Conservation (phyloP, 208 protist species). For the Leishmania turanica region DNA sequence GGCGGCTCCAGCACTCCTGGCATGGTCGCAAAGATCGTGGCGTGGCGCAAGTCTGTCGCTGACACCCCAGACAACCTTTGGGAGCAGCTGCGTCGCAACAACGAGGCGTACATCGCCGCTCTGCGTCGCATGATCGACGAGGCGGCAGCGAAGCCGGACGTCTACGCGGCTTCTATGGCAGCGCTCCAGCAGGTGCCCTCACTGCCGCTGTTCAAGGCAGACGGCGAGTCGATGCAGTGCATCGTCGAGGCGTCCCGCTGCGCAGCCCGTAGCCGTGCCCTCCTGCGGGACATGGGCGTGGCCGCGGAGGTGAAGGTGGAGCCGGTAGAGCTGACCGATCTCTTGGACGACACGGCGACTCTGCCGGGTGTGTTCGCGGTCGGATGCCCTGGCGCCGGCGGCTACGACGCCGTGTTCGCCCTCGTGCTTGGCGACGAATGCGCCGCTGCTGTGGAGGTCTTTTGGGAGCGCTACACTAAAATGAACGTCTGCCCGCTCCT, state of each 20-base stretch:
- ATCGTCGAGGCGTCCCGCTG: slow-evolving; percentile 49
- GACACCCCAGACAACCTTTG: slow-evolving; percentile 57
- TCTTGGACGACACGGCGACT: slow-evolving; percentile 84
- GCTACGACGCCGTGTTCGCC: slow-evolving; percentile 94
- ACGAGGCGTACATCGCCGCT: slow-evolving; percentile 67
- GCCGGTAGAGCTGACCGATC: slow-evolving; percentile 72
- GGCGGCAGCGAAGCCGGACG: slow-evolving; percentile 18
- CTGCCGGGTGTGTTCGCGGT: slow-evolving; percentile 92
- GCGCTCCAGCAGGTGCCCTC: slow-evolving; percentile 19
- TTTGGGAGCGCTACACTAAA: slow-evolving; percentile 68
- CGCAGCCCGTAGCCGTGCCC: slow-evolving; percentile 46
- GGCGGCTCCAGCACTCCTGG: slow-evolving; percentile 94
- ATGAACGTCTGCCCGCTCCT: slow-evolving; percentile 81
- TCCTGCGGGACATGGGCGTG: slow-evolving; percentile 83
- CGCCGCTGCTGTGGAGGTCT: slow-evolving; percentile 59
- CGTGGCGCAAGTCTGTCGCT: slow-evolving; percentile 77
- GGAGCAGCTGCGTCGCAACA: slow-evolving; percentile 64
- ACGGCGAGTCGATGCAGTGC: slow-evolving; percentile 24
- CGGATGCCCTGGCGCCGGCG: slow-evolving; percentile 94
- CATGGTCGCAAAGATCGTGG: slow-evolving; percentile 94
- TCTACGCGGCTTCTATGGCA: slow-evolving; percentile 36
- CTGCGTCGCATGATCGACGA: slow-evolving; percentile 48
- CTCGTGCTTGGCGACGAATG: slow-evolving; percentile 74
- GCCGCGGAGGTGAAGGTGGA: slow-evolving; percentile 86
- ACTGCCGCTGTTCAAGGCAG: neutral